These are phyloP conservation scores for Populus euphratica DNA, from an alignment of 345 rosid species.

Conservation along the genomic window DNA sequence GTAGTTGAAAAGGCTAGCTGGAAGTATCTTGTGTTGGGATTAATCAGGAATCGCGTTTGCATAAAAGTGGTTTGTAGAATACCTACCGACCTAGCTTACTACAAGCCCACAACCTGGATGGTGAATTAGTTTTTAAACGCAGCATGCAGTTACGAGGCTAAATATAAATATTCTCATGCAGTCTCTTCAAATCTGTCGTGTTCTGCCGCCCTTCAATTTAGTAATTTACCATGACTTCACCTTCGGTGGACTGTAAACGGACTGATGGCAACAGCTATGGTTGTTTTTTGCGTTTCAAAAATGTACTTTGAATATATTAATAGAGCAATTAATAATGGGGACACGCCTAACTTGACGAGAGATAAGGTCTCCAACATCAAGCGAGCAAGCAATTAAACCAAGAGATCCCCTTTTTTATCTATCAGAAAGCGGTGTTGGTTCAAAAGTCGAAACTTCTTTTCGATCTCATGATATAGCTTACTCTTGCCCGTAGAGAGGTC, in stretches of 20 bases:
- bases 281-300: too few species aligned
- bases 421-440: slow-evolving; percentile 9
- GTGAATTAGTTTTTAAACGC: too few species aligned
- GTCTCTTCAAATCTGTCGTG: neutral
- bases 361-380: neutral
- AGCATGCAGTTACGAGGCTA: too few species aligned
- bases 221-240: neutral
- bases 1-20: too few species aligned
- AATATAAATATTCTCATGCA: too few species aligned
- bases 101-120: neutral
- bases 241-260: neutral
- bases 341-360: slow-evolving; percentile 21
- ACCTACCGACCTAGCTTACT: too few species aligned
- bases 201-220: neutral
- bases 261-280: too few species aligned
- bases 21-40: too few species aligned
- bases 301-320: neutral
- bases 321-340: neutral
- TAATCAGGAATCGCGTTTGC: neutral
- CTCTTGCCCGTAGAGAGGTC: slow-evolving; percentile 4
- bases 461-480: neutral
- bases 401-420: slow-evolving; percentile 6
- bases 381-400: slow-evolving; percentile 4
- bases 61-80: neutral
- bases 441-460: neutral